Percentiles rank a stretch among this genome's conserved stretches.
Evolutionary conservation across 2,329 filamentous ascomycete species (phyloP).

Genomic region (Fusarium falciforme): DNA sequence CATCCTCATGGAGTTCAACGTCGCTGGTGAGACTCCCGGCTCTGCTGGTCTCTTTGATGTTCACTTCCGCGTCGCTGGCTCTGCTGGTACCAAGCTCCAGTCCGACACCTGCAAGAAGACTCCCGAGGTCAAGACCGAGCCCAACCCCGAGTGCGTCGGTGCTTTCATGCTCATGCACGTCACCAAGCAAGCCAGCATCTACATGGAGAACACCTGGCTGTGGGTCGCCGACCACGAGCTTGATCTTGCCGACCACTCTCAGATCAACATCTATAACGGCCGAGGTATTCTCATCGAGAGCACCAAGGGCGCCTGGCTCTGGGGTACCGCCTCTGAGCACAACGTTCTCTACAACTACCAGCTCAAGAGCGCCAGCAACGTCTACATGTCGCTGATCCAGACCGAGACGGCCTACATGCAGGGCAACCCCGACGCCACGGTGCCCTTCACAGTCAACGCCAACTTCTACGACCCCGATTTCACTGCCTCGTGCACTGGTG

Average conservation of each 20-base stretch:
- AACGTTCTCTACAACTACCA: constrained; percentile 85
- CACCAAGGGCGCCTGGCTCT: constrained; percentile 80
- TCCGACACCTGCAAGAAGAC: constrained; percentile 84
- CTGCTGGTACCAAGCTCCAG: constrained; percentile 85
- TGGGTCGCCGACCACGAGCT: constrained; percentile 94
- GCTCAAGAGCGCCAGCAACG: constrained; percentile 78
- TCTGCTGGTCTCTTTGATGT: constrained; percentile 90
- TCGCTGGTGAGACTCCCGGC: constrained; percentile 74
- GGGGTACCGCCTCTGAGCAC: constrained; percentile 78
- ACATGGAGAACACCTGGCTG: constrained; percentile 91
- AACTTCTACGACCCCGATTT: constrained; percentile 78
- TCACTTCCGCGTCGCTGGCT: constrained; percentile 93
- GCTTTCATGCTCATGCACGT: constrained; percentile 78
- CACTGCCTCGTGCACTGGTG: constrained; percentile 59
- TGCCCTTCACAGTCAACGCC: constrained; percentile 71
- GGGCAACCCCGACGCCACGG: constrained; percentile 79
- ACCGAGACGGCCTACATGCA: constrained; percentile 93
- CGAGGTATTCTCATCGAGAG: constrained; percentile 86
- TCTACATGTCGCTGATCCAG: constrained; percentile 88
- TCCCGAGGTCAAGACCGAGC: constrained; percentile 68
- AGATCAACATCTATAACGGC: constrained; percentile 89
- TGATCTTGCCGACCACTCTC: constrained; percentile 77
- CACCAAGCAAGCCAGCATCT: constrained; percentile 72
- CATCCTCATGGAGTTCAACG: constrained; percentile 92
- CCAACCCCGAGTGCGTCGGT: constrained; percentile 77